Percentiles rank a stretch among this genome's conserved stretches.
Evolutionary conservation across 1,284 basidiomycete species (phyloP).

Genomic region (Ceratobasidium sp.): DNA sequence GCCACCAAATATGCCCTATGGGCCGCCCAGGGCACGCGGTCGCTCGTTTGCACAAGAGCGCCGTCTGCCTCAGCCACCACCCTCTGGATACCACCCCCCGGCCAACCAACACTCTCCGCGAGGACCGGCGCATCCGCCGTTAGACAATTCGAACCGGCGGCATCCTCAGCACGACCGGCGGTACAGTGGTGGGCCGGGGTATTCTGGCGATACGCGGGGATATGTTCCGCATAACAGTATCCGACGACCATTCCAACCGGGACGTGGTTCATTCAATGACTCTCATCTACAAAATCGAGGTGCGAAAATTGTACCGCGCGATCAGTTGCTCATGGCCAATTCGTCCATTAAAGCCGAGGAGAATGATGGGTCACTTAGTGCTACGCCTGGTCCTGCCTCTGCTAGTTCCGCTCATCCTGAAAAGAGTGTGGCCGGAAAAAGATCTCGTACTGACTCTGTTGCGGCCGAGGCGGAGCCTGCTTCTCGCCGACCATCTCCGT

Average conservation of each 20-base stretch:
- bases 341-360: constrained; percentile 25
- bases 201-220: constrained; percentile 19
- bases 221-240: constrained; percentile 14
- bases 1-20: background rate
- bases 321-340: constrained; percentile 32
- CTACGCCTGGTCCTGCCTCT: constrained; percentile 21
- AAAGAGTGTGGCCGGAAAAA: constrained; percentile 28
- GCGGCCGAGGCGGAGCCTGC: constrained; percentile 35
- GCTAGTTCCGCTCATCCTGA: constrained; percentile 17
- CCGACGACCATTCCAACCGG: constrained; percentile 23
- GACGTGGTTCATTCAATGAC: constrained; percentile 17
- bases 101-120: constrained; percentile 16
- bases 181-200: constrained; percentile 29
- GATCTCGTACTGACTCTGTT: constrained; percentile 38
- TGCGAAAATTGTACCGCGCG: constrained; percentile 27
- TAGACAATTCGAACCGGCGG: constrained; percentile 19
- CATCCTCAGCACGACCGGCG: constrained; percentile 32
- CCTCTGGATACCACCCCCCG: background rate
- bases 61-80: constrained; percentile 3
- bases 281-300: constrained; percentile 1
- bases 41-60: constrained; percentile 28
- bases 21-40: constrained; percentile 16
- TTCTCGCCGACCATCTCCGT: constrained; percentile 37
- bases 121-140: constrained; percentile 13
- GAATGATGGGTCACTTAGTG: constrained; percentile 8